A percentile compares a stretch with the other conserved stretches of the same genome.
phyloP scores from a whole-genome alignment of 208 protist species.

The Acanthamoeba pearcei region DNA sequence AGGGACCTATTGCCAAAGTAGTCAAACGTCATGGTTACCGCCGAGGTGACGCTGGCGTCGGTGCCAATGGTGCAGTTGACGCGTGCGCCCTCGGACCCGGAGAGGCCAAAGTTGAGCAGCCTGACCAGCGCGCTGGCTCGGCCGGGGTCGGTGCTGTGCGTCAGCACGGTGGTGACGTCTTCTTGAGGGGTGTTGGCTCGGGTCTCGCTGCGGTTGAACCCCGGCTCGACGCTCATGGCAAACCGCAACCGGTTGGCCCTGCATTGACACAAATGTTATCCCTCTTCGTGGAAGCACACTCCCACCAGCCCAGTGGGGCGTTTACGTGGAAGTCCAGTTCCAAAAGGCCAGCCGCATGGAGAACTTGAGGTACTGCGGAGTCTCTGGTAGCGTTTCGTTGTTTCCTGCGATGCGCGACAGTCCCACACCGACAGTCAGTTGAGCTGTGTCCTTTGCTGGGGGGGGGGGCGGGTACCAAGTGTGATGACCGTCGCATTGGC shows the following conservation, averaged over 20 bases:
- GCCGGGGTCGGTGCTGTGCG: neutral
- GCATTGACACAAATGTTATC: neutral
- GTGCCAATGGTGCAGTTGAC: neutral
- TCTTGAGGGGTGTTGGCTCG: neutral
- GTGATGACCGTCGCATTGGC: too few species aligned
- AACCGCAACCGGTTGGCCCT: neutral
- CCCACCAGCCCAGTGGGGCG: neutral
- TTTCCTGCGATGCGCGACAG: neutral
- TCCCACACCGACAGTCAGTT: too few species aligned
- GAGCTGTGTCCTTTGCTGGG: too few species aligned
- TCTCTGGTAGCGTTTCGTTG: neutral
- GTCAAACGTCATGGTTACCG: neutral
- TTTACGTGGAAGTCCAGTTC: neutral
- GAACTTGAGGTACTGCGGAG: neutral
- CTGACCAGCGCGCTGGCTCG: neutral
- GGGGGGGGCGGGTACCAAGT: too few species aligned
- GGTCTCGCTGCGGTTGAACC: neutral
- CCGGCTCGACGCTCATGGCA: neutral
- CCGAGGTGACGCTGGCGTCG: neutral
- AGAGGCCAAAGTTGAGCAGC: neutral
- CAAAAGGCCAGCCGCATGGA: neutral
- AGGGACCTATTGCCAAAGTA: neutral
- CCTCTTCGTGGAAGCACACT: too few species aligned
- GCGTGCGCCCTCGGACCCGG: too few species aligned
- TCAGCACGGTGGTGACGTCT: neutral